phyloP scores from a whole-genome alignment of 2,329 filamentous ascomycete species.

The Ophiostoma novo-ulmi region DNA sequence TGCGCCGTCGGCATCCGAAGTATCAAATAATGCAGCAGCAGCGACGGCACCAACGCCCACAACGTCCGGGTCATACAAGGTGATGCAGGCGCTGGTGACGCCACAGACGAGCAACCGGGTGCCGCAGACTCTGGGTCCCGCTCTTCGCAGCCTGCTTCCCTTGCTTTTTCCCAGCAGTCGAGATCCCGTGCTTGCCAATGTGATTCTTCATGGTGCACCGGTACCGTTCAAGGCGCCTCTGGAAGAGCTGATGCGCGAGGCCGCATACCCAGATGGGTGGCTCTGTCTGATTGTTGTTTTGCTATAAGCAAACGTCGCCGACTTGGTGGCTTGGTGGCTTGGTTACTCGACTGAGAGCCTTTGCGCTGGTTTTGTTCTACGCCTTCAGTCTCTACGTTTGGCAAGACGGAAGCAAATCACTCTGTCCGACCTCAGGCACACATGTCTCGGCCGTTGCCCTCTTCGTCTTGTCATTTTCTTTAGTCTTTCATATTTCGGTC shows the following conservation, averaged over 20 bases:
- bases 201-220: constrained; percentile 77
- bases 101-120: constrained; percentile 39
- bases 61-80: constrained; percentile 52
- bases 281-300: constrained; percentile 75
- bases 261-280: constrained; percentile 90
- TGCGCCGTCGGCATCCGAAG: constrained; percentile 41
- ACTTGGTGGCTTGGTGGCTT: too few species aligned
- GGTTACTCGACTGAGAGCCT: not conserved
- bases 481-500: not conserved
- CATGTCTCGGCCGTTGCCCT: not conserved
- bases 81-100: constrained; percentile 70
- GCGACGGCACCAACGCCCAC: constrained; percentile 21
- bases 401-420: not conserved
- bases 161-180: constrained; percentile 80
- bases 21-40: constrained; percentile 25
- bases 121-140: constrained; percentile 63
- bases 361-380: not conserved
- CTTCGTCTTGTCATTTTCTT: not conserved
- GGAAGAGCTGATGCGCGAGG: constrained; percentile 75
- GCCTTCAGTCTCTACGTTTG: not conserved
- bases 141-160: constrained; percentile 70
- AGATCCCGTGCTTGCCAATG: constrained; percentile 76
- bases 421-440: not conserved
- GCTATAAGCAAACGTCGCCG: constrained; percentile 24
- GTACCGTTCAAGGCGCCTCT: constrained; percentile 76